Conservation (phyloP, 1,284 basidiomycete species). For the Thelephora terrestris region DNA sequence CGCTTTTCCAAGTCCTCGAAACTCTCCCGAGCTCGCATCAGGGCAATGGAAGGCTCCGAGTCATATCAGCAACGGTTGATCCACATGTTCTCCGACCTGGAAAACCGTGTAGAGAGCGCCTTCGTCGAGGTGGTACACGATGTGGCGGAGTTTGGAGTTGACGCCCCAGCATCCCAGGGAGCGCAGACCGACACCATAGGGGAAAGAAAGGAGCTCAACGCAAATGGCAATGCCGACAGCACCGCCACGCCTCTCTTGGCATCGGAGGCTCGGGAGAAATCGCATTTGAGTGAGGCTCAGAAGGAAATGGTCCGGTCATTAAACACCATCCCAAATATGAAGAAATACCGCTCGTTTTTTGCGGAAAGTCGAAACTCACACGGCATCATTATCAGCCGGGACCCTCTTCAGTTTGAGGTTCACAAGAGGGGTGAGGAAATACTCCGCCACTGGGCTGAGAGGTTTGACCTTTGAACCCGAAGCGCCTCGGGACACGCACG, state of each 20-base stretch:
- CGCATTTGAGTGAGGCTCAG: slow-evolving; percentile 47
- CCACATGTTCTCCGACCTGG: slow-evolving; percentile 45
- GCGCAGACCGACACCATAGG: not conserved
- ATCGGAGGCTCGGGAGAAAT: slow-evolving; percentile 14
- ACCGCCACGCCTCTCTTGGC: not conserved
- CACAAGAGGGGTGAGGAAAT: slow-evolving; percentile 48
- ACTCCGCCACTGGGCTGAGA: slow-evolving; percentile 9
- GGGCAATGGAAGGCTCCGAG: slow-evolving; percentile 44
- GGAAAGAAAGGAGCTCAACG: too few species aligned
- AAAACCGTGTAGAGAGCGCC: slow-evolving; percentile 46
- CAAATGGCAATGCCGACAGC: not conserved
- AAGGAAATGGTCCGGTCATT: slow-evolving; percentile 38
- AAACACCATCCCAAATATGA: slow-evolving; percentile 54
- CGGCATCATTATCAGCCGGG: slow-evolving; percentile 57
- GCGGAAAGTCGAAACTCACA: slow-evolving; percentile 51
- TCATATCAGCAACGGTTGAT: slow-evolving; percentile 33
- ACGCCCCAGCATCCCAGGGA: not conserved
- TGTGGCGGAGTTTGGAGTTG: not conserved
- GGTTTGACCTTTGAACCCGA: too few species aligned
- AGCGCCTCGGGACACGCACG: too few species aligned
- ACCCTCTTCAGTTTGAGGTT: slow-evolving; percentile 44
- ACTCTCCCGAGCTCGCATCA: slow-evolving; percentile 50
- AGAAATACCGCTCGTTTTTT: slow-evolving; percentile 60
- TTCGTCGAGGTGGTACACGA: slow-evolving; percentile 37
- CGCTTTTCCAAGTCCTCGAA: slow-evolving; percentile 43